phyloP scores from a whole-genome alignment of 2,329 filamentous ascomycete species.

The Calonectria multiphialidica region DNA sequence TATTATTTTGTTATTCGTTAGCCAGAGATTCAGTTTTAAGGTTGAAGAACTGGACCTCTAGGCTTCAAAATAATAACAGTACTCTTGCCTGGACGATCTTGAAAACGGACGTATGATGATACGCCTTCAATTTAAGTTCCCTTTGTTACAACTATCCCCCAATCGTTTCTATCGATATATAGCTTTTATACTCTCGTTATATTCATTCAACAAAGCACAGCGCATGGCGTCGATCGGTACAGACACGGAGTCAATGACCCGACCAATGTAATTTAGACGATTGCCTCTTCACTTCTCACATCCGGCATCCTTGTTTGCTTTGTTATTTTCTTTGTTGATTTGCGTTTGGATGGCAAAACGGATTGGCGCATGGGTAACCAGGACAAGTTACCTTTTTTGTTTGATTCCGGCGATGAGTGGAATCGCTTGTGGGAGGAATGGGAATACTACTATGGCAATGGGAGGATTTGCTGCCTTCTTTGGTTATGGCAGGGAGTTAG shows the following conservation, averaged over 20 bases:
- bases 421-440: conserved; percentile 32
- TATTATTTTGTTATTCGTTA: too few relatives aligned
- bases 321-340: conserved; percentile 33
- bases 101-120: conserved; percentile 36
- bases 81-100: conserved; percentile 23
- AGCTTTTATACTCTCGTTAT: conserved; percentile 35
- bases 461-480: conserved; percentile 33
- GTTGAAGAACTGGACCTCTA: too few relatives aligned
- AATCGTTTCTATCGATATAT: conserved; percentile 34
- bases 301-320: conserved; percentile 27
- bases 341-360: conserved; percentile 40
- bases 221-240: conserved; percentile 40
- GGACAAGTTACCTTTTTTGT: conserved; percentile 19
- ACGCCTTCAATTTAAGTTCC: conserved; percentile 34
- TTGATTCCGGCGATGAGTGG: conserved; percentile 31
- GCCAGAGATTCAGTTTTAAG: too few relatives aligned
- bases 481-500: conserved; percentile 41
- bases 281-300: conserved; percentile 34
- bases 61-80: too few relatives aligned
- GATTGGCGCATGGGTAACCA: conserved; percentile 36
- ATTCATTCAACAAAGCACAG: conserved; percentile 40
- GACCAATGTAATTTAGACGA: conserved; percentile 46
- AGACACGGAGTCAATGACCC: conserved; percentile 31
- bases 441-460: conserved; percentile 30
- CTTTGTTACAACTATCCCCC: conserved; percentile 37